Evolutionary conservation across 495 filamentous ascomycete species (phyloP), one percentile per base, ranked within the genome.

Genomic region (Aspergillus cristatus): DNA sequence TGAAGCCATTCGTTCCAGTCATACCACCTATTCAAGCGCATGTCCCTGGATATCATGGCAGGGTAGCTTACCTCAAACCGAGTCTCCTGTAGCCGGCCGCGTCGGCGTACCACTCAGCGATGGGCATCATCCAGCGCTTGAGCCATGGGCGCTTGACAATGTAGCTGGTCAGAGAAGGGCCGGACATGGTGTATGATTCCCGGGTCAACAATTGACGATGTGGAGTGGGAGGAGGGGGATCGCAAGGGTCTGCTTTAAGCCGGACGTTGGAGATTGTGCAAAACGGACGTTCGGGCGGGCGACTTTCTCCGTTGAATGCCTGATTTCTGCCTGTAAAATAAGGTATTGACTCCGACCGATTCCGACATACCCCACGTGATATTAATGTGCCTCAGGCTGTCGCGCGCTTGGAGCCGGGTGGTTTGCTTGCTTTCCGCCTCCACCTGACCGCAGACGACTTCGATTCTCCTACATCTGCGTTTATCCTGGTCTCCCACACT

Each of bases 11-110:
- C n/a, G 13, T 22, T 22, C n/a, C 14, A 30, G 8, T 35, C 18
- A 7, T 6, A 16, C 18, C 33, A 28, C 36, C n/a, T 10, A 16
- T 11, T 32, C 34, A 15, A 24, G 14, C 15, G 37, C 42, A 42
- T 30, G 28, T 32, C 28, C 36, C 32, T 15, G 22, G 14, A 31
- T n/a, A 11, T 15, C 16, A 25, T 32, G 43, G 46, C 30, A 39
- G 38, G 43, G 42, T 42, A 25, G 51, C 35, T 75, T 71, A 97
- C 91, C 70, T 81, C 60, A 98, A 73, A 51, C 91, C 91, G 50
- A 97, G 72, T 71, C 88, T 75, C 60, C 91, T 80, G 74, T 98
- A 95, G 53, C 91, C 91, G 46, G 87, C 76, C 35, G 83, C 78
- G 55, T 89, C 78, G 54, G 55, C 54, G 69, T 97, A 97, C 84